A percentile compares a stretch with the other conserved stretches of the same genome.
Conservation (phyloP, 73 alveolate species). For the Tetrahymena malaccensis region DNA sequence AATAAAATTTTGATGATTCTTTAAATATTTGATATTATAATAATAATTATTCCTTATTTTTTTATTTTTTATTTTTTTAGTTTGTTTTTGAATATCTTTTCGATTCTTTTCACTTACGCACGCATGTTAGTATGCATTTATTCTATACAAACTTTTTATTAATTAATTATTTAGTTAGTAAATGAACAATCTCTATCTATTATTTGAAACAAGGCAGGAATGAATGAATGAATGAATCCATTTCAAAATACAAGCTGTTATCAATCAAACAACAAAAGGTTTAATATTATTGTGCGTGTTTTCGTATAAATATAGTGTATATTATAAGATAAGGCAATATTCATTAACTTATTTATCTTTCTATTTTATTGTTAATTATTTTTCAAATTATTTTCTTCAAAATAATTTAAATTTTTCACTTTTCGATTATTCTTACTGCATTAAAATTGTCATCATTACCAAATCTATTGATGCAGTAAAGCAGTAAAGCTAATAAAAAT, state of each 20-base stretch:
- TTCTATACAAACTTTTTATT: background rate
- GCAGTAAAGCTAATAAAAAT: background rate
- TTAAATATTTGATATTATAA: background rate
- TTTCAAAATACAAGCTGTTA: background rate
- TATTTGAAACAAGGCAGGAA: background rate
- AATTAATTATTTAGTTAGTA: too few species aligned
- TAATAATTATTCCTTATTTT: background rate
- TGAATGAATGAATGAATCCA: too few species aligned
- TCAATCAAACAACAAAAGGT: background rate
- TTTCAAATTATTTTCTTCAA: background rate
- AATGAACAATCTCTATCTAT: background rate
- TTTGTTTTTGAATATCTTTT: background rate
- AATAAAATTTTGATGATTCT: background rate
- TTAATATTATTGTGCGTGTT: background rate
- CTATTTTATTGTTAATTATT: background rate
- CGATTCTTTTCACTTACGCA: background rate
- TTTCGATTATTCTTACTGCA: background rate
- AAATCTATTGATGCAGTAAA: background rate
- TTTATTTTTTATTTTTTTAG: background rate
- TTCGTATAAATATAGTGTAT: background rate
- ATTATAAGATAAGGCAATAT: background rate
- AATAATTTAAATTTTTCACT: background rate
- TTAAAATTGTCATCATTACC: background rate
- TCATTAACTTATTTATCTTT: background rate
- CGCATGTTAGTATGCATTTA: background rate